These are phyloP conservation scores for Arthrobotrys conoides DNA, from an alignment of 2,329 filamentous ascomycete species.

Conservation along the genomic window DNA sequence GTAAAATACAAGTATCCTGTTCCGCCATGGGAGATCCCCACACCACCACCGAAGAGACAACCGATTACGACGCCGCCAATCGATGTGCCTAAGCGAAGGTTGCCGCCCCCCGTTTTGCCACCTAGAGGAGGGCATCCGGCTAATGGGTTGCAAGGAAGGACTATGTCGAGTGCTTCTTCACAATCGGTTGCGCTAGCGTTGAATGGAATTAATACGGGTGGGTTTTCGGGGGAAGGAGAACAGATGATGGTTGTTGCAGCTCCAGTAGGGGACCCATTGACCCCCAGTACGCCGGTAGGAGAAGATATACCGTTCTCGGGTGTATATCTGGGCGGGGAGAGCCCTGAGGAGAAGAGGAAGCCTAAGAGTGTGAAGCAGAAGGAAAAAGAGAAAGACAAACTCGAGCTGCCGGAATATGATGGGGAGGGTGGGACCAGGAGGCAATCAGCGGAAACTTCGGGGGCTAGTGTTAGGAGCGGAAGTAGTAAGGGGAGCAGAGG, in stretches of 20 bases:
- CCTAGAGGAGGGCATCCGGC: conserved; percentile 61
- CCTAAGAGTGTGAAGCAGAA: conserved; percentile 30
- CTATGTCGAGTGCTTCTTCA: conserved; percentile 43
- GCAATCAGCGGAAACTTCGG: conserved; percentile 33
- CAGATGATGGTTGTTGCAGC: conserved; percentile 60
- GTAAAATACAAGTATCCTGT: conserved; percentile 46
- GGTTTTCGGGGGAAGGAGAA: conserved; percentile 21
- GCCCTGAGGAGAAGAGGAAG: conserved; percentile 53
- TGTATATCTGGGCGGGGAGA: conserved; percentile 56
- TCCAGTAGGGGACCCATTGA: conserved; percentile 34
- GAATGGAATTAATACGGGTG: conserved; percentile 48
- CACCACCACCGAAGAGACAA: conserved; percentile 62
- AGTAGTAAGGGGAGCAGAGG: conserved; percentile 38
- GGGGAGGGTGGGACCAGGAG: conserved; percentile 59
- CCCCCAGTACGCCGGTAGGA: conserved; percentile 25
- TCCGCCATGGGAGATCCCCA: conserved; percentile 62
- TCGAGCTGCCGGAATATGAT: conserved; percentile 62
- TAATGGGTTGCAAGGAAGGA: conserved; percentile 37
- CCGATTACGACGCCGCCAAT: conserved; percentile 69
- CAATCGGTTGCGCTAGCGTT: conserved; percentile 61
- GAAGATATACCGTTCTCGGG: conserved; percentile 58
- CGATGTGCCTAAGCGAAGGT: conserved; percentile 76
- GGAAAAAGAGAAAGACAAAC: conserved; percentile 57
- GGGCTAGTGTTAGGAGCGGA: conserved; percentile 39
- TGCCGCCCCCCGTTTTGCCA: conserved; percentile 69